Conservation (phyloP, 176 grass and related monocot species). For the Pontederia crassipes region DNA sequence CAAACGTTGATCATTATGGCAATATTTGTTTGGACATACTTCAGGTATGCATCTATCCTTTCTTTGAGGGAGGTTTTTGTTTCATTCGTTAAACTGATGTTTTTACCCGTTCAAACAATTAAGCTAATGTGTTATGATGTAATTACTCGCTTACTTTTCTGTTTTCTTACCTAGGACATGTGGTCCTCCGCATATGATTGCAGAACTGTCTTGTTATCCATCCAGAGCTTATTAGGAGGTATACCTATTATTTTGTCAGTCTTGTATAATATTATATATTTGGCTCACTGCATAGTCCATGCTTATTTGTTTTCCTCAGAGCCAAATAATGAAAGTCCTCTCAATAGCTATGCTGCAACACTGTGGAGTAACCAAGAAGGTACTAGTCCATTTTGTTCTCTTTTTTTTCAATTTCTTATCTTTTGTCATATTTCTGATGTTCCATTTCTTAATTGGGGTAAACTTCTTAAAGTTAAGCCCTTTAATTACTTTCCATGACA, state of each 20-base stretch:
- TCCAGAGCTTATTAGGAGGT: constrained; percentile 24
- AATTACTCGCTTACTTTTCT: neutral
- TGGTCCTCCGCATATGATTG: constrained; percentile 22
- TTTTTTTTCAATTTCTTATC: neutral
- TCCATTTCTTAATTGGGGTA: neutral
- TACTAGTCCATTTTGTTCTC: neutral
- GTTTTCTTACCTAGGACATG: constrained; percentile 8
- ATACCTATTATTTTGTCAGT: neutral
- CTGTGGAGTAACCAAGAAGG: constrained; percentile 30
- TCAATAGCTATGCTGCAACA: constrained; percentile 29
- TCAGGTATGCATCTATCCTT: constrained; percentile 8
- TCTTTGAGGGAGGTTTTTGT: no score
- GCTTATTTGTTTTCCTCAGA: constrained; percentile 1
- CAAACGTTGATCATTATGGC: constrained; percentile 27
- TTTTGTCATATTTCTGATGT: neutral
- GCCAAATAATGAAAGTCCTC: constrained; percentile 28
- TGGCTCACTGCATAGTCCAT: neutral
- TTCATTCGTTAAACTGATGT: neutral
- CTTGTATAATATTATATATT: neutral
- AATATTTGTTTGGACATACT: constrained; percentile 33
- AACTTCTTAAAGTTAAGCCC: no score
- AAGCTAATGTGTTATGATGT: neutral
- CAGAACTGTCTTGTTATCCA: constrained; percentile 14
- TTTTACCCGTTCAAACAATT: neutral
- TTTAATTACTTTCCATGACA: no score